A percentile compares a stretch with the other conserved stretches of the same genome.
phyloP scores from a whole-genome alignment of 768 basidiomycete genomes.

The Pleurotus salmoneostramineus region DNA sequence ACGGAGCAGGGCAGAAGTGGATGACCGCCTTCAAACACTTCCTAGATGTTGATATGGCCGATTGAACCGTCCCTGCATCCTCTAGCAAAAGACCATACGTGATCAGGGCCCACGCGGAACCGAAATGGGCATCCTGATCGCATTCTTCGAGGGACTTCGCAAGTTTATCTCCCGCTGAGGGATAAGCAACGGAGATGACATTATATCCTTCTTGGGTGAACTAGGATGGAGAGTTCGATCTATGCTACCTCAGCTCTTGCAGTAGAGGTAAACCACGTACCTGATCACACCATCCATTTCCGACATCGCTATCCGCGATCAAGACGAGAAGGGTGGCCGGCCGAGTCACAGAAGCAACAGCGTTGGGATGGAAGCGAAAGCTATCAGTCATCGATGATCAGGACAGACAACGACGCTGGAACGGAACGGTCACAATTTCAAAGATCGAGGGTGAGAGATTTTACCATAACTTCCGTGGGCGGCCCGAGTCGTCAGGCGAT shows the following conservation, averaged over 20 bases:
- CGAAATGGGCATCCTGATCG: not conserved
- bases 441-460: not conserved
- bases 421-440: not conserved
- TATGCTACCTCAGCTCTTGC: no score
- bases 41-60: not conserved
- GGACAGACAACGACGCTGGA: not conserved
- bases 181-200: conserved; percentile 2
- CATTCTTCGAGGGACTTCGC: not conserved
- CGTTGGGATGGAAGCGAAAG: not conserved
- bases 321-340: conserved; percentile 4
- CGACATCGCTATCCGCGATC: not conserved
- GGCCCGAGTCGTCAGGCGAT: no score
- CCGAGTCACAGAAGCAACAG: conserved; percentile 1
- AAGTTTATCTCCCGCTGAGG: not conserved
- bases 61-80: conserved; percentile 3
- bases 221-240: not conserved
- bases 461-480: no score
- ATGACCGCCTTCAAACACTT: not conserved
- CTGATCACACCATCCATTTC: conserved; percentile 8
- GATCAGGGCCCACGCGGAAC: conserved; percentile 6
- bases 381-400: not conserved
- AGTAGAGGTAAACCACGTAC: no score
- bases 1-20: conserved; percentile 2
- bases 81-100: not conserved
- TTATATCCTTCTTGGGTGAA: conserved; percentile 7